These are phyloP conservation scores for Shiraia bambusicola DNA, from an alignment of 2,329 filamentous ascomycete genomes.

Conservation along the genomic window DNA sequence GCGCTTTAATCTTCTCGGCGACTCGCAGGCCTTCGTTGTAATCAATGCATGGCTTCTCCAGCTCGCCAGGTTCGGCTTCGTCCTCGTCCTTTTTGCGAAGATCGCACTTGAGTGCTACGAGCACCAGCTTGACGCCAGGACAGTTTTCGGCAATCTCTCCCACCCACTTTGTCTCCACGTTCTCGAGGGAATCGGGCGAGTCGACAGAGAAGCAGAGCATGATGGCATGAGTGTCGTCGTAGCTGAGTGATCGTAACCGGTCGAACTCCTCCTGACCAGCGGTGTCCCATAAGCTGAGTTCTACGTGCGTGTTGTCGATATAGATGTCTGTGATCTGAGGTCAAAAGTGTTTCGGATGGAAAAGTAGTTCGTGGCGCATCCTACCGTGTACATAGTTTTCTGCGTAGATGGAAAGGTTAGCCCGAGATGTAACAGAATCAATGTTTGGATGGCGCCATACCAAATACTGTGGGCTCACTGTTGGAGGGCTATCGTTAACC, in stretches of 20 bases:
- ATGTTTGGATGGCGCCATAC: slow-evolving; percentile 40
- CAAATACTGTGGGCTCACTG: slow-evolving; percentile 90
- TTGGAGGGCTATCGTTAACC: slow-evolving; percentile 18
- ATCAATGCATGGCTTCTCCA: slow-evolving; percentile 67
- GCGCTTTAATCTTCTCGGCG: slow-evolving; percentile 84
- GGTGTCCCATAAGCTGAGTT: slow-evolving; percentile 97
- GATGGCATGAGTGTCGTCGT: slow-evolving; percentile 96
- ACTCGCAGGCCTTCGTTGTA: slow-evolving; percentile 92
- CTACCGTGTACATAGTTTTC: slow-evolving; percentile 98
- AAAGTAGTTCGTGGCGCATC: slow-evolving; percentile 24
- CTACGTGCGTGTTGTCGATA: slow-evolving; percentile 95
- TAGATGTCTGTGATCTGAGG: slow-evolving; percentile 73
- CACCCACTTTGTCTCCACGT: slow-evolving; percentile 98
- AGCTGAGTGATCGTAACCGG: slow-evolving; percentile 88
- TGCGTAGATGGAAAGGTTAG: slow-evolving; percentile 38
- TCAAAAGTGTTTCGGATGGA: slow-evolving; percentile 7
- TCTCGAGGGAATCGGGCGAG: slow-evolving; percentile 93
- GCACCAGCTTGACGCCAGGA: slow-evolving; percentile 88
- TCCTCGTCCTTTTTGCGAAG: slow-evolving; percentile 73
- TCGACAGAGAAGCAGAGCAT: slow-evolving; percentile 98
- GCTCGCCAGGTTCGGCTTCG: slow-evolving; percentile 53
- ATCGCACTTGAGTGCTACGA: slow-evolving; percentile 96
- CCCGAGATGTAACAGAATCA: not conserved
- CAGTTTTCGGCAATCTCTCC: slow-evolving; percentile 98
- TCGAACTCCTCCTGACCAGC: slow-evolving; percentile 99